Evolutionary conservation across 768 basidiomycete genomes (phyloP).

Genomic region (Kwoniella botswanensis): DNA sequence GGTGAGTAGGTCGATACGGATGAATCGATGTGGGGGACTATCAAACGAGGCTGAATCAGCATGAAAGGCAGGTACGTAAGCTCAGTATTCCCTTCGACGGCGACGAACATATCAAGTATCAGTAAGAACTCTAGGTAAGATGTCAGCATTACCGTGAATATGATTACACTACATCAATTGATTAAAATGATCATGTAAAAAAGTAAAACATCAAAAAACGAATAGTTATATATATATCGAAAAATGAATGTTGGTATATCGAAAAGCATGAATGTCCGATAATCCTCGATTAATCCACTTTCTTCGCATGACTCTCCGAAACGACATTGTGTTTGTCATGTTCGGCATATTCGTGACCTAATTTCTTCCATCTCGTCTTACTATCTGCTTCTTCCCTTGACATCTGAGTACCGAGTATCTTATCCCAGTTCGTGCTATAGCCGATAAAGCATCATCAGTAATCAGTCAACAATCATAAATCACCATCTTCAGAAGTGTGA

Average conservation of each 20-base stretch:
- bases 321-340: conserved; percentile 29
- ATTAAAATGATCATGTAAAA: not conserved
- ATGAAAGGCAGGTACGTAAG: too few relatives aligned
- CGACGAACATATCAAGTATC: too few relatives aligned
- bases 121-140: not conserved
- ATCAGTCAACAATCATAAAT: not conserved
- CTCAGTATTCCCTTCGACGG: too few relatives aligned
- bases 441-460: conserved; percentile 9
- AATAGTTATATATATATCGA: conserved; percentile 4
- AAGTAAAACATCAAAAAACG: not conserved
- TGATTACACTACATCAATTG: not conserved
- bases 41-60: too few relatives aligned
- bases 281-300: conserved; percentile 17
- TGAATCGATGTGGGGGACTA: too few relatives aligned
- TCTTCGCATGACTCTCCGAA: conserved; percentile 17
- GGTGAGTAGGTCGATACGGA: too few relatives aligned
- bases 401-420: conserved; percentile 75
- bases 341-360: conserved; percentile 15
- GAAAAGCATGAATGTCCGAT: not conserved
- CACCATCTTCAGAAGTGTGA: too few relatives aligned
- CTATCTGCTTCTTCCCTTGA: conserved; percentile 54
- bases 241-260: not conserved
- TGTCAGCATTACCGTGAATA: not conserved
- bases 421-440: conserved; percentile 79
- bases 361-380: conserved; percentile 36